Conservation (phyloP, 2,329 filamentous ascomycete species). For the Cladosporium sp. region DNA sequence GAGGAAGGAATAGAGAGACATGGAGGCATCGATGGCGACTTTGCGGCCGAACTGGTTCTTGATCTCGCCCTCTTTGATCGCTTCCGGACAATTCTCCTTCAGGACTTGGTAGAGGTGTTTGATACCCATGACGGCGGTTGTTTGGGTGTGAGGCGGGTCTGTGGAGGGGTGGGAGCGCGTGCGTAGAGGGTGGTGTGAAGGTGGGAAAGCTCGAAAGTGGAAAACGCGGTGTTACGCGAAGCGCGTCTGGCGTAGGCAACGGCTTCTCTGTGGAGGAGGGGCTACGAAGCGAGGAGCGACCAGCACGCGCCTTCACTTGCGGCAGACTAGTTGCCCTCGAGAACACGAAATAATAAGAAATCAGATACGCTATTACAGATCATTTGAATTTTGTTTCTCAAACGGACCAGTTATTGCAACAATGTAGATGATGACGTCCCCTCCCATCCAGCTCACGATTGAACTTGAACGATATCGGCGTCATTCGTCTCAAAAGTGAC, state of each 20-base stretch:
- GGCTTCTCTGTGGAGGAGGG: neutral
- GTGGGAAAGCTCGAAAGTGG: constrained; percentile 5
- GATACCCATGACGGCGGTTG: constrained; percentile 29
- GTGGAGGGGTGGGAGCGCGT: constrained; percentile 12
- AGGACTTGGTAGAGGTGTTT: constrained; percentile 44
- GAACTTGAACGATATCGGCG: too few species aligned
- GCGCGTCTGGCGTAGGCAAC: neutral
- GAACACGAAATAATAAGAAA: too few species aligned
- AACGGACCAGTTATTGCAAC: too few species aligned
- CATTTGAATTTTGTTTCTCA: too few species aligned
- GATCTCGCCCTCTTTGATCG: constrained; percentile 94
- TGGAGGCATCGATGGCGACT: constrained; percentile 60
- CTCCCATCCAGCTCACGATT: too few species aligned
- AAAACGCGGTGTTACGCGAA: neutral
- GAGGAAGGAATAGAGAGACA: constrained; percentile 98
- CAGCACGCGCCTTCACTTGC: too few species aligned
- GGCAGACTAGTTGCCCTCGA: too few species aligned
- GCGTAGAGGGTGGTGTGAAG: neutral
- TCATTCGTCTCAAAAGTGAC: too few species aligned
- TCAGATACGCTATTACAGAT: too few species aligned
- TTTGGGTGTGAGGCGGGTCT: constrained; percentile 14
- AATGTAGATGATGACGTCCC: too few species aligned
- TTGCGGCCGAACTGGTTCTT: constrained; percentile 98
- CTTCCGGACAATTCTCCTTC: constrained; percentile 72
- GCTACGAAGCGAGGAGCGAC: too few species aligned